phyloP scores from a whole-genome alignment of 2,329 filamentous ascomycete genomes.

The Mariannaea sp. region DNA sequence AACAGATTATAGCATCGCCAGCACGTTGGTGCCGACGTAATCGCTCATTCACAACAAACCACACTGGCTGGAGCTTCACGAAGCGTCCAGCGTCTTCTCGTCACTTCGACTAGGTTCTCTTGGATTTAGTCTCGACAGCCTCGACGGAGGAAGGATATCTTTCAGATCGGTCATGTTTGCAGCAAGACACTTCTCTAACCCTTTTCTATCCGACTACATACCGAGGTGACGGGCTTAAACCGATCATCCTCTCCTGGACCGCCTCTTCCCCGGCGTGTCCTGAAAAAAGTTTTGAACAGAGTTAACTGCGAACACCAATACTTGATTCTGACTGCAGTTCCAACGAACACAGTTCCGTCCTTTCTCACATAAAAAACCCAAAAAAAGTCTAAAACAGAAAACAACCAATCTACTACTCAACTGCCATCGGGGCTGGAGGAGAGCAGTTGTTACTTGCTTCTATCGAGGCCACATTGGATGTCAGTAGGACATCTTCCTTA shows the following conservation, averaged over 20 bases:
- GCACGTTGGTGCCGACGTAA: slow-evolving; percentile 39
- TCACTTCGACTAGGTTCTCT: slow-evolving; percentile 36
- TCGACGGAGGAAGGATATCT: slow-evolving; percentile 42
- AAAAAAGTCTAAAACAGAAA: slow-evolving; percentile 45
- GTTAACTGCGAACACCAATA: slow-evolving; percentile 29
- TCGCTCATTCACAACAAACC: slow-evolving; percentile 32
- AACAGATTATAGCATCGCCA: slow-evolving; percentile 23
- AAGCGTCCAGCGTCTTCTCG: slow-evolving; percentile 40
- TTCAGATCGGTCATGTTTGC: slow-evolving; percentile 57
- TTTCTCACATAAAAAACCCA: slow-evolving; percentile 23
- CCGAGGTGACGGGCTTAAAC: slow-evolving; percentile 63
- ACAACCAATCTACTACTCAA: slow-evolving; percentile 20
- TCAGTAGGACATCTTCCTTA: slow-evolving; percentile 43
- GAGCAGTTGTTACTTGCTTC: slow-evolving; percentile 31
- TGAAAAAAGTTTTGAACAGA: slow-evolving; percentile 14
- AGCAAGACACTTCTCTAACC: slow-evolving; percentile 58
- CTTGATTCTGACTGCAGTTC: slow-evolving; percentile 28
- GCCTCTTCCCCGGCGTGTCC: slow-evolving; percentile 38
- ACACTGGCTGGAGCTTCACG: slow-evolving; percentile 34
- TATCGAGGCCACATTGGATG: slow-evolving; percentile 30
- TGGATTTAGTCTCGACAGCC: slow-evolving; percentile 40
- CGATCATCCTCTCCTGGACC: slow-evolving; percentile 53
- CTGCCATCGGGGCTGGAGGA: slow-evolving; percentile 36
- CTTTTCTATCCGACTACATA: slow-evolving; percentile 64
- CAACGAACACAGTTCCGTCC: slow-evolving; percentile 25